Conservation (phyloP, 371 early-diverging fungal genomes). For the Coemansia sp. region DNA sequence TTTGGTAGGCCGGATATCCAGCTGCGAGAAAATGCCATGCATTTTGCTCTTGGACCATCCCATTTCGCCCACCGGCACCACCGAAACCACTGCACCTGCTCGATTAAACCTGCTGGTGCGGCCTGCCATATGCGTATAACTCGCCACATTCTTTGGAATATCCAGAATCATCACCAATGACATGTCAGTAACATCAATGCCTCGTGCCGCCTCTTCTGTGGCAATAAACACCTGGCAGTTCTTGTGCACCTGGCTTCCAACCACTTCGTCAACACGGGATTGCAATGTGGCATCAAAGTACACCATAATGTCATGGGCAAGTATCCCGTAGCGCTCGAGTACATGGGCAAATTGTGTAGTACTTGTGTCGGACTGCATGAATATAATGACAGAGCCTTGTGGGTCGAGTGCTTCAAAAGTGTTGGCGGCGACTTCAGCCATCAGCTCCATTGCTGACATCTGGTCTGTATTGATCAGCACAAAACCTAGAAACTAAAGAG, state of each 20-base stretch:
- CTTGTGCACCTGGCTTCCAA: neutral
- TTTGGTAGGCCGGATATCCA: slow-evolving; percentile 7
- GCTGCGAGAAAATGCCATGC: slow-evolving; percentile 34
- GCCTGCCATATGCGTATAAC: slow-evolving; percentile 47
- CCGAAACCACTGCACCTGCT: slow-evolving; percentile 31
- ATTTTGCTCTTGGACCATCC: slow-evolving; percentile 49
- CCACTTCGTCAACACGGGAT: neutral
- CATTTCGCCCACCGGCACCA: slow-evolving; percentile 30
- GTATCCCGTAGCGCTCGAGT: slow-evolving; percentile 19
- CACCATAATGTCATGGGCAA: slow-evolving; percentile 26
- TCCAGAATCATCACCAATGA: slow-evolving; percentile 45
- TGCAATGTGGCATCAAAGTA: slow-evolving; percentile 1
- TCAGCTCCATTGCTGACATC: slow-evolving; percentile 18
- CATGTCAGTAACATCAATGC: slow-evolving; percentile 35
- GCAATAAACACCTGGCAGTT: slow-evolving; percentile 20
- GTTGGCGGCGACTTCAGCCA: slow-evolving; percentile 35
- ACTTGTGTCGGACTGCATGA: slow-evolving; percentile 26
- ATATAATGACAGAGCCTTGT: slow-evolving; percentile 15
- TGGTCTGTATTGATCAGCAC: neutral
- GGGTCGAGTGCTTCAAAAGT: slow-evolving; percentile 16
- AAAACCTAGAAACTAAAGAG: neutral
- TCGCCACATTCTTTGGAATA: slow-evolving; percentile 28
- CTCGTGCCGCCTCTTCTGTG: slow-evolving; percentile 46
- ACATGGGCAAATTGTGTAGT: slow-evolving; percentile 11
- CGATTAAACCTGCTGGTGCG: slow-evolving; percentile 44